Evolutionary conservation across 495 filamentous ascomycete species (phyloP).

Genomic region (Hypoxylon intermedium): DNA sequence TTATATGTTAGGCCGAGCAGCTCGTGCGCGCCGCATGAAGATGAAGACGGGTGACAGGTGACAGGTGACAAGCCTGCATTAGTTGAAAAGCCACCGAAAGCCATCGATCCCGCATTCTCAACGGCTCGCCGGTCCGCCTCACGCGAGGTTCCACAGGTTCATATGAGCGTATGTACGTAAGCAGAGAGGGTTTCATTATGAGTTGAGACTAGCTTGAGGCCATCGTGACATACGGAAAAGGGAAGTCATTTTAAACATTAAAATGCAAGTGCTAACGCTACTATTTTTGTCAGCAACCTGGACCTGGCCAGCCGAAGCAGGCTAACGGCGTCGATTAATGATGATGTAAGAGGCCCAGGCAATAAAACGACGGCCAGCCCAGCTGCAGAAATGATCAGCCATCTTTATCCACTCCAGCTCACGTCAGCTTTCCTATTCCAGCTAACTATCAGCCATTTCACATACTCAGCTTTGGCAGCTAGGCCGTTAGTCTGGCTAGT

Average conservation of each 20-base stretch:
- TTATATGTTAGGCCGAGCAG: background rate
- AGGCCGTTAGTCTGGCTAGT: too few species aligned
- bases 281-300: too few species aligned
- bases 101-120: background rate
- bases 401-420: background rate
- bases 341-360: background rate
- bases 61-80: conserved; percentile 1
- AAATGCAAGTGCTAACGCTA: background rate
- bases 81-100: conserved; percentile 2
- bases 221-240: too few species aligned
- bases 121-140: background rate
- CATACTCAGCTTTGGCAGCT: too few species aligned
- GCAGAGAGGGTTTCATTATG: too few species aligned
- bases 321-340: background rate
- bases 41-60: background rate
- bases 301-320: too few species aligned
- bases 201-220: too few species aligned
- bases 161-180: too few species aligned
- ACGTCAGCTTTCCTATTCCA: background rate
- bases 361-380: background rate
- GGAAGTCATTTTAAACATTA: conserved; percentile 5
- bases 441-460: background rate
- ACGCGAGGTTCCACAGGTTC: background rate
- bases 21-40: background rate
- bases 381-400: background rate